Evolutionary conservation across 192 early-diverging fungal species (phyloP).

Genomic region (Hyaloraphidium curvatum): DNA sequence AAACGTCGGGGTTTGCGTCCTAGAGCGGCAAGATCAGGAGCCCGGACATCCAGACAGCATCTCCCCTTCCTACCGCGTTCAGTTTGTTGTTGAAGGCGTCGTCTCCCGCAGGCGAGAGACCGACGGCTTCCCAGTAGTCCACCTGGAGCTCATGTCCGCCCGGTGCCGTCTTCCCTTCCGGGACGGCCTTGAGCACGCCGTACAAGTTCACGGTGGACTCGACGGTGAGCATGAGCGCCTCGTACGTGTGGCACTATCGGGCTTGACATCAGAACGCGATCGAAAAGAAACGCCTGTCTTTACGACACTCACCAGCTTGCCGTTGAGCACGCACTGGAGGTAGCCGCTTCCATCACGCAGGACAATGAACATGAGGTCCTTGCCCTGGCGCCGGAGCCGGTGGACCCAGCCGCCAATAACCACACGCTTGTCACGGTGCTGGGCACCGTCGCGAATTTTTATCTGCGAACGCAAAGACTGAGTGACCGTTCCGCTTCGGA

Average conservation of each 20-base stretch:
- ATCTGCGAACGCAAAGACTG: constrained; percentile 29
- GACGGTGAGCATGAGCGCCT: constrained; percentile 75
- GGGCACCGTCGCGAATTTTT: constrained; percentile 44
- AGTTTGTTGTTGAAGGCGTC: constrained; percentile 83
- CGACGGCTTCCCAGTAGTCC: constrained; percentile 91
- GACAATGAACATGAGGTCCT: constrained; percentile 88
- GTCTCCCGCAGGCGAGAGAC: constrained; percentile 82
- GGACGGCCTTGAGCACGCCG: constrained; percentile 71
- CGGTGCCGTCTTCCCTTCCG: constrained; percentile 88
- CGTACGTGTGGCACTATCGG: constrained; percentile 71
- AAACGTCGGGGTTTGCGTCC: constrained; percentile 70
- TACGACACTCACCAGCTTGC: constrained; percentile 39
- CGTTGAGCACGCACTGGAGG: constrained; percentile 81
- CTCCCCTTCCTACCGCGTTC: constrained; percentile 29
- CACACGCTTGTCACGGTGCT: constrained; percentile 55
- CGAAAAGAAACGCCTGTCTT: neutral
- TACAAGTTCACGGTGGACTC: constrained; percentile 85
- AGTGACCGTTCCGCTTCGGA: no score
- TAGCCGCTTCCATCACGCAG: constrained; percentile 88
- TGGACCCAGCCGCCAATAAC: constrained; percentile 90
- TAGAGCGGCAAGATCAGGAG: constrained; percentile 3
- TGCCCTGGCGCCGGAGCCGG: constrained; percentile 84
- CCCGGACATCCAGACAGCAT: neutral
- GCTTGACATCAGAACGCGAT: neutral
- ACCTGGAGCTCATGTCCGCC: constrained; percentile 85